Conservation (phyloP, 2,329 filamentous ascomycete genomes). For the Pseudogymnoascus sp. region DNA sequence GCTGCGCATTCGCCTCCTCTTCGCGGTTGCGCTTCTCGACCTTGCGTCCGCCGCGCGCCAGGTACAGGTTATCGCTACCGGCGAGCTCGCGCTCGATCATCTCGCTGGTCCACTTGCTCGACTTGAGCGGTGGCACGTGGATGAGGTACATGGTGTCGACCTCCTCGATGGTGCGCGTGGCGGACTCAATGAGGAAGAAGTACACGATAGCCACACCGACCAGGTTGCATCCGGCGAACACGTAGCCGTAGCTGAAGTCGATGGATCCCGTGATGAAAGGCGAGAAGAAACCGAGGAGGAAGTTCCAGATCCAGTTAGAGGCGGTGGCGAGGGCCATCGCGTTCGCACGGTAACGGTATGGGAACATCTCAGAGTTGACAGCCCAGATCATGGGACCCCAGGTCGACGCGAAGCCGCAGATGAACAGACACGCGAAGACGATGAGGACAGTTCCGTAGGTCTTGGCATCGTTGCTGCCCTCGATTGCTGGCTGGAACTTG, state of each 20-base stretch:
- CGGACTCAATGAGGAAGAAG: slow-evolving; percentile 68
- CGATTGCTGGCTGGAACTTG: slow-evolving; percentile 39
- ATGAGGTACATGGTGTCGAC: slow-evolving; percentile 22
- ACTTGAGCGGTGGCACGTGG: slow-evolving; percentile 31
- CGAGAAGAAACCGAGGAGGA: slow-evolving; percentile 67
- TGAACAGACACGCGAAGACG: slow-evolving; percentile 65
- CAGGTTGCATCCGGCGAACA: slow-evolving; percentile 66
- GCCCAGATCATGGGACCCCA: slow-evolving; percentile 66
- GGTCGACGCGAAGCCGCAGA: slow-evolving; percentile 59
- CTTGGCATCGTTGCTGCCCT: slow-evolving; percentile 31
- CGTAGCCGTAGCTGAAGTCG: slow-evolving; percentile 64
- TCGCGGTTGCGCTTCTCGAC: slow-evolving; percentile 7
- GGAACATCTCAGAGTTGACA: slow-evolving; percentile 59
- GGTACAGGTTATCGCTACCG: not conserved
- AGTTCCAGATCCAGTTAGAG: slow-evolving; percentile 65
- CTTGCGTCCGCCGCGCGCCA: not conserved
- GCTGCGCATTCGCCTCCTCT: not conserved
- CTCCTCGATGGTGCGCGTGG: slow-evolving; percentile 17
- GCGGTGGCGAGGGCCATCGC: slow-evolving; percentile 53
- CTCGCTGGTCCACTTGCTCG: slow-evolving; percentile 22
- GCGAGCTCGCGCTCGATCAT: slow-evolving; percentile 6
- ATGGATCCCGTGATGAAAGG: slow-evolving; percentile 68
- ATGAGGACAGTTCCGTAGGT: slow-evolving; percentile 58
- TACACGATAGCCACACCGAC: slow-evolving; percentile 58
- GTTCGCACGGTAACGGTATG: slow-evolving; percentile 50